phyloP scores from a whole-genome alignment of 75 land plant genomes.

The Ceratopteris richardii region DNA sequence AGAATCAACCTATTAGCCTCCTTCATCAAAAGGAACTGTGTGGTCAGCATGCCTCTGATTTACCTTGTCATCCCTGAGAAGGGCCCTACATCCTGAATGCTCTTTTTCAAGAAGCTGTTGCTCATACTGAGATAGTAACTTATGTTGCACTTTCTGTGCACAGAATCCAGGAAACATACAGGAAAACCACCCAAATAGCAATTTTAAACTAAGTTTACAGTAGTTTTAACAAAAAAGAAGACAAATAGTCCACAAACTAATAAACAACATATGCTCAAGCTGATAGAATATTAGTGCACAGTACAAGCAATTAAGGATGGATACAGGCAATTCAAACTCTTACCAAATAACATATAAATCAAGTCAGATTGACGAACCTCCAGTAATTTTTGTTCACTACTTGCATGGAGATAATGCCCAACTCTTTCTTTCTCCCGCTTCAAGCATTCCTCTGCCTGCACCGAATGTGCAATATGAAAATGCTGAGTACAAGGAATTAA shows the following conservation, averaged over 20 bases:
- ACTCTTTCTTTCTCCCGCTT: constrained; percentile 88
- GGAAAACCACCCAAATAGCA: too few species aligned
- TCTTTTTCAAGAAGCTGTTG: constrained; percentile 77
- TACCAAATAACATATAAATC: too few species aligned
- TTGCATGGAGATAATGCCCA: constrained; percentile 76
- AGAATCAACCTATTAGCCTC: background rate
- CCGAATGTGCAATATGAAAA: too few species aligned
- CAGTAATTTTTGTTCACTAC: constrained; percentile 82
- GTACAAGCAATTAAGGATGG: too few species aligned
- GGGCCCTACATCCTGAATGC: constrained; percentile 78
- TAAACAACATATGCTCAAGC: too few species aligned
- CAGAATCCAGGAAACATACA: constrained; percentile 6
- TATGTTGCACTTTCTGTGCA: constrained; percentile 73
- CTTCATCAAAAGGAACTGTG: background rate
- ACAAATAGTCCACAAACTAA: too few species aligned
- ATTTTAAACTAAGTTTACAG: too few species aligned
- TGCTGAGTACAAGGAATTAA: background rate
- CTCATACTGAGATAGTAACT: constrained; percentile 62
- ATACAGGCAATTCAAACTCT: too few species aligned
- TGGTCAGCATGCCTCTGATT: background rate
- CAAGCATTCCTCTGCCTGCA: constrained; percentile 90
- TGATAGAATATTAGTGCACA: too few species aligned
- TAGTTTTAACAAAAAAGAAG: too few species aligned
- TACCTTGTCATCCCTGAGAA: constrained; percentile 86
- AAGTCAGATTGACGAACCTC: constrained; percentile 41